Percentiles rank a stretch among this genome's conserved stretches.
phyloP scores from a whole-genome alignment of 2,329 filamentous ascomycete genomes.

The Trichoderma arundinaceum region DNA sequence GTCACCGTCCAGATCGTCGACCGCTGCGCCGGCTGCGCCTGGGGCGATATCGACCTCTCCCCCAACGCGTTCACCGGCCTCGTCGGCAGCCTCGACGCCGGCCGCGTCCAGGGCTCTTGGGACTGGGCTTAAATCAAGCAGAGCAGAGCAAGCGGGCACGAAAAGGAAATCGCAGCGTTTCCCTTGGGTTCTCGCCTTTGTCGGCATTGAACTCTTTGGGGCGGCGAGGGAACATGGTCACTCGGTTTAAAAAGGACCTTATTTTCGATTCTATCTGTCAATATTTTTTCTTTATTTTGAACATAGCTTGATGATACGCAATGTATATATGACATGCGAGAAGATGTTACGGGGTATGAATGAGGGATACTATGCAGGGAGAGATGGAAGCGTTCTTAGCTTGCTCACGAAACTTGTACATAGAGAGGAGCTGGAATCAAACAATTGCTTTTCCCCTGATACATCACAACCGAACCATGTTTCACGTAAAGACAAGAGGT shows the following conservation, averaged over 20 bases:
- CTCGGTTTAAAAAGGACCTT: no score
- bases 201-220: no score
- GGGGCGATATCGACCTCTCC: constrained; percentile 45
- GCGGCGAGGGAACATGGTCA: no score
- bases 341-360: no score
- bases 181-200: no score
- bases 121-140: constrained; percentile 35
- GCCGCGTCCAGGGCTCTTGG: constrained; percentile 38
- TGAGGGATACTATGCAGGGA: no score
- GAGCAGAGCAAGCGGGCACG: no score
- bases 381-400: neutral
- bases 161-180: no score
- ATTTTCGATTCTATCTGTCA: neutral
- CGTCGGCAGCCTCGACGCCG: constrained; percentile 42
- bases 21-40: constrained; percentile 61
- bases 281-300: neutral
- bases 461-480: neutral
- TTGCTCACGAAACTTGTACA: no score
- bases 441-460: neutral
- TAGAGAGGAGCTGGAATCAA: no score
- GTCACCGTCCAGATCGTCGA: constrained; percentile 73
- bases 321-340: no score
- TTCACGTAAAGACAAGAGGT: neutral
- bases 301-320: neutral
- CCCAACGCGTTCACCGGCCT: constrained; percentile 42